Evolutionary conservation across 208 protist genomes (phyloP).

Genomic region (Polymyxa betae): DNA sequence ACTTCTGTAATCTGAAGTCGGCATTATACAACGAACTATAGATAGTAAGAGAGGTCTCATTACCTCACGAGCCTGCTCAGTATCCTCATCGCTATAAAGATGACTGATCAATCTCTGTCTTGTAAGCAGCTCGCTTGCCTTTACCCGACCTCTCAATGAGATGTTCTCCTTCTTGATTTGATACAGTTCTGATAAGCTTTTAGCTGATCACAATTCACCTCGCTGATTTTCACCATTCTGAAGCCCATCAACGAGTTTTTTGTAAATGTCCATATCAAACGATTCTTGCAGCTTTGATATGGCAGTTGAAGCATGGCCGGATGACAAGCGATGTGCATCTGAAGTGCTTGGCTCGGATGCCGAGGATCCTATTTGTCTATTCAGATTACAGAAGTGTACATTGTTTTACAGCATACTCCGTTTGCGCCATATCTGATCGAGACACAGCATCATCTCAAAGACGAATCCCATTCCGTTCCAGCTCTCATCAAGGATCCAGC

Average conservation of each 20-base stretch:
- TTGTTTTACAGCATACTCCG: too few species aligned
- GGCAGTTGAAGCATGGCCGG: neutral
- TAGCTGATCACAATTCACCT: neutral
- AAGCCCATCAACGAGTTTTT: neutral
- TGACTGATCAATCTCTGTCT: neutral
- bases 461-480: too few species aligned
- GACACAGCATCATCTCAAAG: too few species aligned
- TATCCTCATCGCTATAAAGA: neutral
- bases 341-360: too few species aligned
- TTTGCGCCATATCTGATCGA: too few species aligned
- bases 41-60: neutral
- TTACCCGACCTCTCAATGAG: conserved; percentile 3
- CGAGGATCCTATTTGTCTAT: too few species aligned
- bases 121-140: conserved; percentile 27
- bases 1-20: too few species aligned
- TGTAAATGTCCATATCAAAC: conserved; percentile 1
- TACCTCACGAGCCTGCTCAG: neutral
- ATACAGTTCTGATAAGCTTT: conserved; percentile 6
- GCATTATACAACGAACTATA: too few species aligned
- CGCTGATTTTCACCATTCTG: neutral
- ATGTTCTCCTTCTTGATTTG: conserved; percentile 48
- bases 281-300: conserved; percentile 16
- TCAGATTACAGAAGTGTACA: too few species aligned
- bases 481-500: too few species aligned
- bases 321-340: too few species aligned